phyloP scores from a whole-genome alignment of 208 protist species.

The Eutreptiella sp. region DNA sequence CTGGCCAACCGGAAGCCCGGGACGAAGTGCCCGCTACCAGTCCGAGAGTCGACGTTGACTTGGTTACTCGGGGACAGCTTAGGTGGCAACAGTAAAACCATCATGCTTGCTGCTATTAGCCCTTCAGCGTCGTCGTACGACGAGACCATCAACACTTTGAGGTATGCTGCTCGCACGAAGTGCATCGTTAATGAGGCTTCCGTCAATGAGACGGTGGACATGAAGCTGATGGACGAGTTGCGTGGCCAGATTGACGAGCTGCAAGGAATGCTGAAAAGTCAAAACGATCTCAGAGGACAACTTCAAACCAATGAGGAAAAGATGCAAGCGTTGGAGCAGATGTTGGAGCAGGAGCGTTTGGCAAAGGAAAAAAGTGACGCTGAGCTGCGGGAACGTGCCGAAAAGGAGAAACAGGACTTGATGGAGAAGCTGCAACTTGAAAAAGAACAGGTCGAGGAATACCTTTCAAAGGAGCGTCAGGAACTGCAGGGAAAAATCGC shows the following conservation, averaged over 20 bases:
- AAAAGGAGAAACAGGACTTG: too few species aligned
- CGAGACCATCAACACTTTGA: constrained; percentile 51
- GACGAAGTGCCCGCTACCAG: constrained; percentile 59
- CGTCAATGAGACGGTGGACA: constrained; percentile 19
- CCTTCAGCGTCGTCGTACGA: constrained; percentile 40
- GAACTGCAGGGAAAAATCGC: too few species aligned
- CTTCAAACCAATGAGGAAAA: too few species aligned
- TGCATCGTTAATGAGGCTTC: constrained; percentile 44
- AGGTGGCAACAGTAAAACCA: constrained; percentile 42
- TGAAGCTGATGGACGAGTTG: constrained; percentile 13
- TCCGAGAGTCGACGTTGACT: constrained; percentile 73
- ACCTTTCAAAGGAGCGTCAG: too few species aligned
- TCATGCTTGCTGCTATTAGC: constrained; percentile 17
- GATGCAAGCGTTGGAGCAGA: too few species aligned
- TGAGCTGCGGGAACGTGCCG: too few species aligned
- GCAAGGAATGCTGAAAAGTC: background rate
- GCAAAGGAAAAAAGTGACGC: too few species aligned
- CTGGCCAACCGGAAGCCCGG: constrained; percentile 50
- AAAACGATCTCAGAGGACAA: too few species aligned
- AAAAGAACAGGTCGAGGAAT: too few species aligned
- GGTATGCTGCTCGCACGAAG: constrained; percentile 50
- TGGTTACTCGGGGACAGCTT: constrained; percentile 47
- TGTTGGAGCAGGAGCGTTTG: too few species aligned
- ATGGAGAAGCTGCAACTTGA: too few species aligned
- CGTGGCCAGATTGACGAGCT: constrained; percentile 8